Base-by-base conservation (phyloP, 75 land plant species). In the Larix kaempferi region DNA sequence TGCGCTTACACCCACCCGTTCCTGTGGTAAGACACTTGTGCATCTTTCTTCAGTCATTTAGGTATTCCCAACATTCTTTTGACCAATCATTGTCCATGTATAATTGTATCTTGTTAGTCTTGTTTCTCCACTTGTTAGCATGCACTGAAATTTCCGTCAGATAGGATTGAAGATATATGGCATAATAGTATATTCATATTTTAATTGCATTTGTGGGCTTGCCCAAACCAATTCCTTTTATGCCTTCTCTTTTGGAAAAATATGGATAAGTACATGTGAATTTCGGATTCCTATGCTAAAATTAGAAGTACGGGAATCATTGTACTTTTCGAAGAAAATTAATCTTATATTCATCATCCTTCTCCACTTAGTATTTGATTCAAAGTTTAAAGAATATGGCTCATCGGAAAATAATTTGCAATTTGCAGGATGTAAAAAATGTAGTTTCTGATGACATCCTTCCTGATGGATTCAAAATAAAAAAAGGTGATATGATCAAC, bases 1-100 rank as follows among this genome's bases (percentile, higher is more conserved):
- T 93, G 22, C 85, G 98, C 52, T 85, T 95, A 0, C 88, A 89
- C 59, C 98, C 96, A 74, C 86, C 92, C 15, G 96, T 93, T 71
- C 96, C 98, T 39, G 29, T 80, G 83, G 95, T 89, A 88, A 59
- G 86, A 77, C 17, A 16, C 26, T 26, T 56, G 6, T 16, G 6
- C 39, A 8, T 54, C 27, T 16, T 65, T 19, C 5, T 27, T 27
- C 17, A 2, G 37, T 19, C 71, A 67, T 19, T 21, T 33, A 35
- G 35, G 69, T 65, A 65, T 12, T 15, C 14, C 27, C 6, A 16
- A 33, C 35, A 7, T 15, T 35, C 21, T 11, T 33, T 17, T 67
- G 39, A 39, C 39, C 10, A 12, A 10, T 19, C 39, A 19, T 17
- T 15, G 17, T 37, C 22, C 7, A 66, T 14, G 17, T 23, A 7